A percentile compares a stretch with the other conserved stretches of the same genome.
Conservation (phyloP, 2,329 filamentous ascomycete genomes). For the Chrysoporthe puriensis region DNA sequence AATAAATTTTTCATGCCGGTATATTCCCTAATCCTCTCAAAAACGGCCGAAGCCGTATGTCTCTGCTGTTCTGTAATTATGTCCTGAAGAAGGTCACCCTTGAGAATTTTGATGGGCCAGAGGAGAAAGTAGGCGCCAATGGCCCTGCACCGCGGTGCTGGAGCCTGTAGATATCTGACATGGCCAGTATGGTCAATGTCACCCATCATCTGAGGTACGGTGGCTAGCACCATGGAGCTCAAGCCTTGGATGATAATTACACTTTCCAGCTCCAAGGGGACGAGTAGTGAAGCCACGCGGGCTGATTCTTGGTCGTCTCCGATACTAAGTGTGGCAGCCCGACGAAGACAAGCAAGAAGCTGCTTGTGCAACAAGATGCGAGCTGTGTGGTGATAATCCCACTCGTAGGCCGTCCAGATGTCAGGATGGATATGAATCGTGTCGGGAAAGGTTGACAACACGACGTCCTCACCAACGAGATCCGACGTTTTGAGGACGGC, state of each 20-base stretch:
- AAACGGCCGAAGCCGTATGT: slow-evolving; percentile 34
- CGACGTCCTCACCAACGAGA: slow-evolving; percentile 20
- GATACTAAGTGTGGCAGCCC: slow-evolving; percentile 19
- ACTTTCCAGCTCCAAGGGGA: slow-evolving; percentile 30
- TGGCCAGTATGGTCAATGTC: slow-evolving; percentile 38
- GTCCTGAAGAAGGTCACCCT: slow-evolving; percentile 29
- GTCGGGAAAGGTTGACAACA: slow-evolving; percentile 30
- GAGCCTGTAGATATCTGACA: slow-evolving; percentile 25
- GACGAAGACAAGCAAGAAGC: slow-evolving; percentile 37
- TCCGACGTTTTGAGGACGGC: slow-evolving; percentile 32
- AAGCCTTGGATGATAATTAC: slow-evolving; percentile 36
- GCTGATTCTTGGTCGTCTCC: slow-evolving; percentile 18
- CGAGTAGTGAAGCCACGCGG: slow-evolving; percentile 24
- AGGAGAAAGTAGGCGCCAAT: slow-evolving; percentile 44
- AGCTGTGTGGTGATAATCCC: slow-evolving; percentile 45
- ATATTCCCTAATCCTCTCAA: slow-evolving; percentile 44
- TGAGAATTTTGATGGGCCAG: slow-evolving; percentile 44
- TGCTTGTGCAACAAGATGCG: slow-evolving; percentile 43
- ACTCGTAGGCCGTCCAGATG: slow-evolving; percentile 47
- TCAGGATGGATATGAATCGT: slow-evolving; percentile 42
- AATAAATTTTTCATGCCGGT: slow-evolving; percentile 44
- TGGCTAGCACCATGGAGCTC: slow-evolving; percentile 40
- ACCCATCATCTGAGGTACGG: slow-evolving; percentile 43
- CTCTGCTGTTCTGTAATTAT: slow-evolving; percentile 37
- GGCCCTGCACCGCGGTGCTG: slow-evolving; percentile 36